Evolutionary conservation across 2,329 filamentous ascomycete genomes (phyloP), one percentile per base, ranked within the genome.

Genomic region (Cryphonectria radicalis): DNA sequence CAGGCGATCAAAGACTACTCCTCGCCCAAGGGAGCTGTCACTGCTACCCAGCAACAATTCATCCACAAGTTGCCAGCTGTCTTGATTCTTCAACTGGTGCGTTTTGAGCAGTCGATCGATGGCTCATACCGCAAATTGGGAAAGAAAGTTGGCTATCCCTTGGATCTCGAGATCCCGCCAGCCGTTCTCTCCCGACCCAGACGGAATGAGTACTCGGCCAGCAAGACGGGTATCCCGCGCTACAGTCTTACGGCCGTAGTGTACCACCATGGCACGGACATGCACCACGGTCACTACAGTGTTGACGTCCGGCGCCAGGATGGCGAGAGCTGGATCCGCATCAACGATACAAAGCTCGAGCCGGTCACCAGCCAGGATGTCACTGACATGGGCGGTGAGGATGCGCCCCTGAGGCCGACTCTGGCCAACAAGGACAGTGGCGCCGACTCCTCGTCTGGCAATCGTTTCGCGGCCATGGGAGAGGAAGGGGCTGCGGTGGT

Each of bases 241-340:
- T 99, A 98, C 81, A 90, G 90, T 66, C 88, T 99, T 19, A 96
- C 91, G 74, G 93, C 92, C 28, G 96, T 97, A 42, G 94, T 99
- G 32, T 99, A 99, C 79, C 96, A 99, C 78, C 96, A 99, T 77
- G 96, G 96, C 72, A 98, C 97, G 84, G 97, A 97, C 76, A 96
- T 96, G 50, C 97, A 93, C 74, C 95, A 94, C 67, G 96, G 96
- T 4, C 96, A 99, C 80, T 99, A 99, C 81, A 99, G 96, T 1
- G 95, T 97, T n/a, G 96, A 99, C 80, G 92, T 98, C 57, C 90
- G 95, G 71, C 92, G 96, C 67, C 95, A 98, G 81, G 96, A 99
- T 79, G 94, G 92, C n/a, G 89, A 89, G 32, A 95, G 98, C 81
- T 99, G 96, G 96, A 92, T 99, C 70, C 93, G 95, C 69, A 89